These are phyloP conservation scores for Phlyctochytrium bullatum DNA, from an alignment of 192 early-diverging fungal genomes.

Conservation along the genomic window DNA sequence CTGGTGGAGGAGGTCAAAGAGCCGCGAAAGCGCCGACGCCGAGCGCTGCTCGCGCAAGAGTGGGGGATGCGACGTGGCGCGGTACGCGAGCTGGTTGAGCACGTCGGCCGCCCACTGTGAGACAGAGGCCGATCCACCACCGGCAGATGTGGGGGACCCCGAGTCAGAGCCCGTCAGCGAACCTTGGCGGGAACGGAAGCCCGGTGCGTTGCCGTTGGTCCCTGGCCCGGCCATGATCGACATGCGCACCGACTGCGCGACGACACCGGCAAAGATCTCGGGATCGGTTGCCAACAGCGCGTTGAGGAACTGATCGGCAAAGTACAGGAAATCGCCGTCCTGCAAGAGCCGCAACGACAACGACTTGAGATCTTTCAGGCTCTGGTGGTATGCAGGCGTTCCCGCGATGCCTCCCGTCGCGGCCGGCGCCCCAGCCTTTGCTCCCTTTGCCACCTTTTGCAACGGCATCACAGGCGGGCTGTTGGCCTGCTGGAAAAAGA, in stretches of 20 bases:
- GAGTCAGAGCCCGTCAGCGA: not conserved
- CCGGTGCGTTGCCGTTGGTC: not conserved
- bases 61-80: not conserved
- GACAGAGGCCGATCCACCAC: not conserved
- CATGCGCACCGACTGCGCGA: not conserved
- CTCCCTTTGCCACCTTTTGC: not conserved
- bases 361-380: not conserved
- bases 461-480: not conserved
- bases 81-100: not conserved
- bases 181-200: not conserved
- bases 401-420: not conserved
- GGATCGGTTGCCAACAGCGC: not conserved
- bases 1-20: not conserved
- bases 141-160: too few species aligned
- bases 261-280: too few species aligned
- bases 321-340: not conserved
- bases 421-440: not conserved
- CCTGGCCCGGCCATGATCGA: not conserved
- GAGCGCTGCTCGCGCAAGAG: not conserved
- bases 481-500: not conserved
- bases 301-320: conserved; percentile 1
- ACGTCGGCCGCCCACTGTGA: not conserved
- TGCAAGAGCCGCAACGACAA: not conserved
- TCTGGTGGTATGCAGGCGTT: not conserved
- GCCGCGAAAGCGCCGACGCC: not conserved